phyloP scores from a whole-genome alignment of 2,329 filamentous ascomycete species.

The Xylaria sp. region DNA sequence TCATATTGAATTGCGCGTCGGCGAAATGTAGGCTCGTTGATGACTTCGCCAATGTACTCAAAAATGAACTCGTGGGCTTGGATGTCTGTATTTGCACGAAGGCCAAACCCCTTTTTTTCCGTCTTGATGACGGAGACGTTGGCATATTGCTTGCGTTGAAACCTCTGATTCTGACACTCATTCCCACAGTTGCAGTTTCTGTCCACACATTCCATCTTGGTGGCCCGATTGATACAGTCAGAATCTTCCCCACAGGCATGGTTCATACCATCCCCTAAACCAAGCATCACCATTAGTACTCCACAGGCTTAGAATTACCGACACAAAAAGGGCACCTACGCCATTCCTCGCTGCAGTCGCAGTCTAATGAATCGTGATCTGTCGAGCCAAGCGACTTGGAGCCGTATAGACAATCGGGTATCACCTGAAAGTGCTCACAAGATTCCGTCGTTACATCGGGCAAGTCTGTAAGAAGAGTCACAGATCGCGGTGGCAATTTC shows the following conservation, averaged over 20 bases:
- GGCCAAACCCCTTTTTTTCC: conserved; percentile 95
- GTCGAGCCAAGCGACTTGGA: conserved; percentile 92
- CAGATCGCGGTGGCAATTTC: conserved; percentile 71
- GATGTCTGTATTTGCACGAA: conserved; percentile 82
- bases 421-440: conserved; percentile 79
- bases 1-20: conserved; percentile 94
- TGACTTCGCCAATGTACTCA: conserved; percentile 98
- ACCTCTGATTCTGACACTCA: conserved; percentile 93
- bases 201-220: conserved; percentile 93
- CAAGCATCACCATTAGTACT: conserved; percentile 39
- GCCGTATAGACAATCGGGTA: conserved; percentile 88
- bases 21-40: conserved; percentile 90
- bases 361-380: conserved; percentile 90
- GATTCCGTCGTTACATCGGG: conserved; percentile 84
- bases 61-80: conserved; percentile 91
- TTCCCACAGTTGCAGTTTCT: conserved; percentile 87
- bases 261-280: conserved; percentile 72
- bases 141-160: conserved; percentile 90
- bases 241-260: conserved; percentile 94
- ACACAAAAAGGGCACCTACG: conserved; percentile 69
- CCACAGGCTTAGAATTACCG: conserved; percentile 34
- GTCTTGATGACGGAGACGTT: conserved; percentile 96
- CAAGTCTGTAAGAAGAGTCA: conserved; percentile 76
- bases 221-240: conserved; percentile 97
- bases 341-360: conserved; percentile 95